Percentiles rank a stretch among this genome's conserved stretches.
phyloP scores from a whole-genome alignment of 2,329 filamentous ascomycete species.

The Pseudogymnoascus sp. region DNA sequence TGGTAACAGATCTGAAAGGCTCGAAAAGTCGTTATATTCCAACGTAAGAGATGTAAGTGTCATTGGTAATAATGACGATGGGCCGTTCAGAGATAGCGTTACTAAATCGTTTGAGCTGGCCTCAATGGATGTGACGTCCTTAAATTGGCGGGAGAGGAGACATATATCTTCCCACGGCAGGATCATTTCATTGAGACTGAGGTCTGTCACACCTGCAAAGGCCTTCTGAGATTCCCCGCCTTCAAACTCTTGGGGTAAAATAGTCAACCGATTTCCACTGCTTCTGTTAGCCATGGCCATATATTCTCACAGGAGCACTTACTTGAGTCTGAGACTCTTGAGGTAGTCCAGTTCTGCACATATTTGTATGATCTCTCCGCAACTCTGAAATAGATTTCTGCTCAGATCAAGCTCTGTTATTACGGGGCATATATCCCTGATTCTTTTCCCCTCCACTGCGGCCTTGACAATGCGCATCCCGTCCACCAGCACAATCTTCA shows the following conservation, averaged over 20 bases:
- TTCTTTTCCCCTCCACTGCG: constrained; percentile 30
- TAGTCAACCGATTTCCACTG: constrained; percentile 65
- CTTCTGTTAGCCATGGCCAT: not conserved
- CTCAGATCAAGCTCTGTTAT: constrained; percentile 77
- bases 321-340: constrained; percentile 63
- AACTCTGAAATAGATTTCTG: constrained; percentile 66
- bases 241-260: constrained; percentile 36
- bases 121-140: constrained; percentile 40
- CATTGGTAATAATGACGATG: constrained; percentile 26
- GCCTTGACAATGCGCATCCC: constrained; percentile 51
- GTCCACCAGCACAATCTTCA: constrained; percentile 77
- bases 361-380: constrained; percentile 60
- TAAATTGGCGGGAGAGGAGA: constrained; percentile 44
- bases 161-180: constrained; percentile 58
- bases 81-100: constrained; percentile 37
- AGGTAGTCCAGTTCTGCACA: constrained; percentile 61
- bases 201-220: constrained; percentile 46
- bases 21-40: constrained; percentile 61
- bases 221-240: constrained; percentile 25
- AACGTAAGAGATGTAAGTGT: constrained; percentile 57
- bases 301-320: constrained; percentile 25
- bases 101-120: constrained; percentile 51
- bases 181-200: constrained; percentile 60
- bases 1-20: constrained; percentile 46
- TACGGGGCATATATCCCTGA: constrained; percentile 49